Evolutionary conservation across 371 early-diverging fungal species (phyloP).

Genomic region (Mortierella polycephala): DNA sequence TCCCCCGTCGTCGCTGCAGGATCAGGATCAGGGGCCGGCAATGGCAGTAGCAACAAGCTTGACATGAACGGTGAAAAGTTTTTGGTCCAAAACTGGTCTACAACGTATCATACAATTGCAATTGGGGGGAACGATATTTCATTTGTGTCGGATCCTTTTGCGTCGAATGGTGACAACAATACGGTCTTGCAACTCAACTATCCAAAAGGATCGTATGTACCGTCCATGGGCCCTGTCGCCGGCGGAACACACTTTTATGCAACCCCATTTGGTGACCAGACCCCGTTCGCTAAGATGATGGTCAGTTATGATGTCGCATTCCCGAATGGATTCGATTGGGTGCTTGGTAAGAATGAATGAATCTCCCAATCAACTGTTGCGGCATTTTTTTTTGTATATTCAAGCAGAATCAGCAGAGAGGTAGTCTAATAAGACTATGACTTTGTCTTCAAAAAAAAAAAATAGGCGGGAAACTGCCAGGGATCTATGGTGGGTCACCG

Average conservation of each 20-base stretch:
- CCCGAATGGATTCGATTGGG: conserved; percentile 64
- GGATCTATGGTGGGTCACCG: conserved; percentile 53
- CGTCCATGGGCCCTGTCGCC: conserved; percentile 40
- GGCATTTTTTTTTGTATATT: not conserved
- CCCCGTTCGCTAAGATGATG: conserved; percentile 53
- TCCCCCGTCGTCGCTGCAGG: conserved; percentile 9
- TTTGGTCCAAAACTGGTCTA: conserved; percentile 42
- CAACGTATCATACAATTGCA: conserved; percentile 33
- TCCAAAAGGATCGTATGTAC: conserved; percentile 60
- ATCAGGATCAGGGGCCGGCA: not conserved
- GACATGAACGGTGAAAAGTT: conserved; percentile 13
- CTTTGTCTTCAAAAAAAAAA: not conserved
- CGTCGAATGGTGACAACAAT: not conserved
- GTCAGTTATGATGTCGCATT: conserved; percentile 67
- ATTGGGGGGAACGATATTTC: conserved; percentile 50
- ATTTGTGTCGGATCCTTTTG: conserved; percentile 61
- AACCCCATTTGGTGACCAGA: conserved; percentile 58
- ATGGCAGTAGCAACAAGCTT: not conserved
- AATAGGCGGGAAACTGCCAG: conserved; percentile 49
- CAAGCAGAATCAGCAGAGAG: no score
- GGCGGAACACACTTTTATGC: conserved; percentile 64
- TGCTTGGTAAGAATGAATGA: conserved; percentile 47
- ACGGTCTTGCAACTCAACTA: conserved; percentile 57
- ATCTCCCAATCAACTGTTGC: not conserved
- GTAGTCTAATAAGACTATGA: no score